phyloP scores from a whole-genome alignment of 805 yeast genomes.

The Sungouiozyma intestinalis region DNA sequence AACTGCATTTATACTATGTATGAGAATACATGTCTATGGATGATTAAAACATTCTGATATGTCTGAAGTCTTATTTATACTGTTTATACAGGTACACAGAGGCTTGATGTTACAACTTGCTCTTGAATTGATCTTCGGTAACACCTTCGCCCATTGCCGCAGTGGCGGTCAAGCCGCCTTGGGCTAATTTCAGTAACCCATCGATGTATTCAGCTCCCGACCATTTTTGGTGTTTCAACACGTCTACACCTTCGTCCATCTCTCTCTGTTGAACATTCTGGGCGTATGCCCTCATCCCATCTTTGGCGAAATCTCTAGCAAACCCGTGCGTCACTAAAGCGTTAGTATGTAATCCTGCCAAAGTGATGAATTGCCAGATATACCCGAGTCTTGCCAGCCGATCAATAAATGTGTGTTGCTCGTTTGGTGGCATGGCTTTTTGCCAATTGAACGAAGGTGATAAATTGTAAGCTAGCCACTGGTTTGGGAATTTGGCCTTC shows the following conservation, averaged over 20 bases:
- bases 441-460: slow-evolving; percentile 99
- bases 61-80: no score
- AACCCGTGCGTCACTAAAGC: slow-evolving; percentile 86
- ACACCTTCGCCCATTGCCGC: slow-evolving; percentile 99
- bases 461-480: slow-evolving; percentile 94
- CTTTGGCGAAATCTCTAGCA: slow-evolving; percentile 61
- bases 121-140: slow-evolving; percentile 88
- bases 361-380: slow-evolving; percentile 95
- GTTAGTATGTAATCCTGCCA: slow-evolving; percentile 94
- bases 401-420: slow-evolving; percentile 83
- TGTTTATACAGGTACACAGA: neutral
- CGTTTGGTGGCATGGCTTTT: slow-evolving; percentile 76
- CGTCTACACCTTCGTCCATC: slow-evolving; percentile 83
- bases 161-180: slow-evolving; percentile 90
- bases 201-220: slow-evolving; percentile 97
- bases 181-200: slow-evolving; percentile 74
- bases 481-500: slow-evolving; percentile 65
- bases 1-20: no score
- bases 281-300: slow-evolving; percentile 96
- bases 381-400: slow-evolving; percentile 83
- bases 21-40: no score
- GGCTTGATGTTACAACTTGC: slow-evolving; percentile 5
- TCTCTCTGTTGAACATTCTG: slow-evolving; percentile 77
- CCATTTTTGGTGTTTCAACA: slow-evolving; percentile 97
- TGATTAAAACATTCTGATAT: no score